These are phyloP conservation scores for Garcia nutans DNA, from an alignment of 345 rosid species.

Conservation along the genomic window DNA sequence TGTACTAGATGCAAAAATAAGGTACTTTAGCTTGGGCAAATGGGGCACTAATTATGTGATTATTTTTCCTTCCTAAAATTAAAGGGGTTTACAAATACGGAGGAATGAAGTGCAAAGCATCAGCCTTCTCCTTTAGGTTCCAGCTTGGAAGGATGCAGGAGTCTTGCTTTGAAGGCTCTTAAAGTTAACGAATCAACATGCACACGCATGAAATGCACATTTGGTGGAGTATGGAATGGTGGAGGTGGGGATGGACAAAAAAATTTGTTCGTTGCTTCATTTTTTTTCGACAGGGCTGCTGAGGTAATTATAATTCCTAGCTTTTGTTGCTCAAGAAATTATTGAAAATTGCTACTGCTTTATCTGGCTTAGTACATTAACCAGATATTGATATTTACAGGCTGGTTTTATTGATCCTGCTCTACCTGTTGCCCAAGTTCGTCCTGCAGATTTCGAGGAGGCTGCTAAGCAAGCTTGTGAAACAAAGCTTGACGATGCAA, in stretches of 20 bases:
- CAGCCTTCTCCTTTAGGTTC: slow-evolving; percentile 63
- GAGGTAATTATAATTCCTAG: slow-evolving; percentile 50
- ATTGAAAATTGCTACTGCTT: neutral
- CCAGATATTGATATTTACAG: slow-evolving; percentile 32
- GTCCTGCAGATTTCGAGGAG: slow-evolving; percentile 65
- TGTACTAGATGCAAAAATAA: neutral
- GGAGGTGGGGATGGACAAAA: slow-evolving; percentile 99
- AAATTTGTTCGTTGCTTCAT: slow-evolving; percentile 87
- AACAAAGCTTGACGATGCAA: slow-evolving; percentile 62
- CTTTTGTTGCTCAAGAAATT: slow-evolving; percentile 9
- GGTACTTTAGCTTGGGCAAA: neutral
- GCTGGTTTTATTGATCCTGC: slow-evolving; percentile 69
- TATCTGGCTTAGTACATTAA: slow-evolving; percentile 2
- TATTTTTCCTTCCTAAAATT: neutral
- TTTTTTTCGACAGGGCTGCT: slow-evolving; percentile 96
- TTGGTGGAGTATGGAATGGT: slow-evolving; percentile 97
- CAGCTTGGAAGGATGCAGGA: slow-evolving; percentile 70
- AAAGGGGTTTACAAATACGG: slow-evolving; percentile 78
- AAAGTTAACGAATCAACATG: slow-evolving; percentile 80
- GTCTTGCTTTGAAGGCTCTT: slow-evolving; percentile 67
- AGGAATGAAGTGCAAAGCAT: slow-evolving; percentile 55
- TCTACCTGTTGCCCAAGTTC: slow-evolving; percentile 70
- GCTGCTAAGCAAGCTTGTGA: slow-evolving; percentile 90
- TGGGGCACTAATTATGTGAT: neutral
- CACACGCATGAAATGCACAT: slow-evolving; percentile 86